Evolutionary conservation across 768 basidiomycete species (phyloP), one percentile per base, ranked within the genome.

Genomic region (Exidia glandulosa): DNA sequence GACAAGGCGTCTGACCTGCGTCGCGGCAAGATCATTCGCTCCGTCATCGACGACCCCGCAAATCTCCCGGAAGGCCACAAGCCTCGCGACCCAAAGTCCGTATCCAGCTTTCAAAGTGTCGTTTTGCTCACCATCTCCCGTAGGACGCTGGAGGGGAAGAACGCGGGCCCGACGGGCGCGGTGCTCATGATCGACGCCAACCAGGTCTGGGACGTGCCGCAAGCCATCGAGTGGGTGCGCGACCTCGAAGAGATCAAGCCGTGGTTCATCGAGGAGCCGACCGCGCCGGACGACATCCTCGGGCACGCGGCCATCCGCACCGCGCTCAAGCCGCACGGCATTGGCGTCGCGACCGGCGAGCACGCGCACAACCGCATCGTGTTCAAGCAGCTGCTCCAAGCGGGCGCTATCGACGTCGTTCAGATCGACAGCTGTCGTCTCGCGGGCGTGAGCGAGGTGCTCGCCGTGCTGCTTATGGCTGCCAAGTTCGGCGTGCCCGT

Each of bases 101-200:
- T 79, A 55, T n/a, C n/a, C n/a, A n/a, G n/a, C n/a, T n/a, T n/a
- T n/a, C n/a, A n/a, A n/a, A n/a, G n/a, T n/a, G n/a, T n/a, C n/a
- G n/a, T n/a, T n/a, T n/a, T n/a, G n/a, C n/a, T n/a, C n/a, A n/a
- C n/a, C n/a, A n/a, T n/a, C n/a, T n/a, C n/a, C n/a, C n/a, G n/a
- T n/a, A n/a, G n/a, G n/a, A 87, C 76, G 47, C 75, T 96, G 33
- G 79, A 75, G 45, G 91, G 87, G 3, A 97, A 96, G 80, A 96
- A 96, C 63, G 92, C 94, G 3, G 92, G 94, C 5, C 92, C 92
- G 10, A 93, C 93, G 0, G 94, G 95, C 3, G 83, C 87, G 32
- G 94, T 97, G 50, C 77, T 97, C 52, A 97, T 97, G 94, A 90
- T 97, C 62, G 94, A 97, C 72, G 89, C 94, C 37, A 98, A 98